Evolutionary conservation across 257 asterid species (phyloP), one percentile per base, ranked within the genome.

Genomic region (Salvia rosmarinus): DNA sequence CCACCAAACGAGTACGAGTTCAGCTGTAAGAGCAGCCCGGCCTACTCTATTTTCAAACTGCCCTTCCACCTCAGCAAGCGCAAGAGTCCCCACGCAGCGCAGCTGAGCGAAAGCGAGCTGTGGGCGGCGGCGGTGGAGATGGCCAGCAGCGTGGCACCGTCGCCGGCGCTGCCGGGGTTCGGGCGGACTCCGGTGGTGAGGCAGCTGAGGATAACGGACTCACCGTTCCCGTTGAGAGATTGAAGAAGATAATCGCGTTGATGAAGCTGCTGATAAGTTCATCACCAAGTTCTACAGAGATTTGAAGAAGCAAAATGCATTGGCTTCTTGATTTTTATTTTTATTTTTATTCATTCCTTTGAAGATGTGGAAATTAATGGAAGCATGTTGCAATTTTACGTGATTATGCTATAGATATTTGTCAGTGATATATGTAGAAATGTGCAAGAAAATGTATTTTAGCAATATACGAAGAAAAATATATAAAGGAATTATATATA

Each of bases 161-260:
- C 98, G 6, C 96, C 97, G 59, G 97, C 85, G 1, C 78, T 89
- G 2, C 91, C 97, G 0, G 91, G 97, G 9, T 91, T 89, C 52
- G 94, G 96, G 65, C 78, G 80, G 80, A 86, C 85, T 3, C 98
- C 96, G 23, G 8, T 60, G 83, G 95, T 83, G 75, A 83, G 95
- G 88, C 95, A 90, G 83, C 77, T 90, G 78, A 90, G 96, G 95
- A 61, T 90, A 2, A 86, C 95, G 1, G 96, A 90, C 40, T 90
- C 96, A 0, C 96, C 96, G 2, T 88, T 75, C 34, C 95, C 95
- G 8, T 9, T 83, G 49, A 72, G 63, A 44, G 84, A 80, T 4
- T 25, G 92, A 73, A 5, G 87, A 62, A 19, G 84, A 86, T 49
- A 66, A 9, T 13, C 84, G 61, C 0, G 86, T 82, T 28, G 83